Evolutionary conservation across 768 basidiomycete species (phyloP).

Genomic region (Russula sp.): DNA sequence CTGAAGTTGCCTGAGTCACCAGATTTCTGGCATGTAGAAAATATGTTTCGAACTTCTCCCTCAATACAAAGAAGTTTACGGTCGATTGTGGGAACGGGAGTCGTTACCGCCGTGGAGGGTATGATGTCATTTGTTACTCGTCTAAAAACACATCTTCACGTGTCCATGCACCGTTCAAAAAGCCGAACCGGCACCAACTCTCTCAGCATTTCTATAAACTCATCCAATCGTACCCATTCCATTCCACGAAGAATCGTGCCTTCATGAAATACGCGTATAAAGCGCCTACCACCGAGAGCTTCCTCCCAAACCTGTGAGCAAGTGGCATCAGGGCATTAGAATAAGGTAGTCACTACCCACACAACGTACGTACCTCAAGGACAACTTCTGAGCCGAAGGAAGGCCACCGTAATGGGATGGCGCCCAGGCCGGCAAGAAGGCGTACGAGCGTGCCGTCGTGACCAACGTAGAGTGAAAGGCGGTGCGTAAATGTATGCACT

Average conservation of each 20-base stretch:
- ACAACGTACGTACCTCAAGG: constrained; percentile 42
- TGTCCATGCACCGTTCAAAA: constrained; percentile 32
- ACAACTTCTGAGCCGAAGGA: constrained; percentile 48
- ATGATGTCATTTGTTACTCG: neutral
- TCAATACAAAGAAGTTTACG: neutral
- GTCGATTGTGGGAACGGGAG: neutral
- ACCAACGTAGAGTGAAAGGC: constrained; percentile 45
- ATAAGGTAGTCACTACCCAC: constrained; percentile 8
- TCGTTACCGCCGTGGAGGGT: neutral
- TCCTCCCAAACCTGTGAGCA: constrained; percentile 43
- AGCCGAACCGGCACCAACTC: constrained; percentile 40
- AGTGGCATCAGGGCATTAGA: neutral
- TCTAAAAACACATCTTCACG: neutral
- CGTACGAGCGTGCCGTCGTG: constrained; percentile 50
- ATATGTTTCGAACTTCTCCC: neutral
- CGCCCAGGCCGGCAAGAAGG: constrained; percentile 41
- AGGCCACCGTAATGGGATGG: constrained; percentile 43
- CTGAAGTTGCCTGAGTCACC: constrained; percentile 38
- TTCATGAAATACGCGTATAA: constrained; percentile 47
- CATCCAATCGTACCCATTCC: constrained; percentile 40
- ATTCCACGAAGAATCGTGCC: constrained; percentile 41
- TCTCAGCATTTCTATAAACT: constrained; percentile 39
- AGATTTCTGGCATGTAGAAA: constrained; percentile 4
- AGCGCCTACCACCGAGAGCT: constrained; percentile 29
- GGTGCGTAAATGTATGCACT: constrained; percentile 34